Conservation (phyloP, 176 grass and related monocot genomes). For the Dactylis glomerata region DNA sequence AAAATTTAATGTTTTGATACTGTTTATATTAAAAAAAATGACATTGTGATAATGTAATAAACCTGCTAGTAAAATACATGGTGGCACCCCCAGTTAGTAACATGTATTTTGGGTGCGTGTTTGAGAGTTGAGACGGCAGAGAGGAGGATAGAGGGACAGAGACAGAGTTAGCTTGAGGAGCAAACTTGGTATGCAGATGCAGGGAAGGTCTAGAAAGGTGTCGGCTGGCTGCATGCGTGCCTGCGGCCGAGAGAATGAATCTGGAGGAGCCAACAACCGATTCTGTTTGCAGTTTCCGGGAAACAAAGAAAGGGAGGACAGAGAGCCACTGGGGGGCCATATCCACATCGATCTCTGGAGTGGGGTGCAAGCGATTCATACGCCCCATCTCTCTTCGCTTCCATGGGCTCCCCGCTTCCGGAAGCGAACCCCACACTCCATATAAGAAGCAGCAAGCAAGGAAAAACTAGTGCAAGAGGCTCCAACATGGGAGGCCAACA, state of each 20-base stretch:
- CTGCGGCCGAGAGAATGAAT: neutral
- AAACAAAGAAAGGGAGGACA: neutral
- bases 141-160: neutral
- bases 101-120: too few relatives aligned
- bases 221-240: neutral
- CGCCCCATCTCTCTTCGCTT: neutral
- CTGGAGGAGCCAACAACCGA: neutral
- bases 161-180: neutral
- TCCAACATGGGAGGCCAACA: neutral
- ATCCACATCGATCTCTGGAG: constrained; percentile 35
- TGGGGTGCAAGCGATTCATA: constrained; percentile 45
- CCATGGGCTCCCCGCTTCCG: neutral
- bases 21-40: too few relatives aligned
- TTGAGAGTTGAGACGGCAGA: too few relatives aligned
- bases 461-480: neutral
- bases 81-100: too few relatives aligned
- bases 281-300: neutral
- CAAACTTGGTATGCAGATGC: neutral
- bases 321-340: neutral
- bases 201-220: neutral
- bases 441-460: neutral
- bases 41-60: too few relatives aligned
- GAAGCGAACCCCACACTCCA: neutral
- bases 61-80: too few relatives aligned
- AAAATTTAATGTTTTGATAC: too few relatives aligned